Base-by-base conservation (phyloP, 306 rosid genomes). In the Casuarina cunninghamiana region DNA sequence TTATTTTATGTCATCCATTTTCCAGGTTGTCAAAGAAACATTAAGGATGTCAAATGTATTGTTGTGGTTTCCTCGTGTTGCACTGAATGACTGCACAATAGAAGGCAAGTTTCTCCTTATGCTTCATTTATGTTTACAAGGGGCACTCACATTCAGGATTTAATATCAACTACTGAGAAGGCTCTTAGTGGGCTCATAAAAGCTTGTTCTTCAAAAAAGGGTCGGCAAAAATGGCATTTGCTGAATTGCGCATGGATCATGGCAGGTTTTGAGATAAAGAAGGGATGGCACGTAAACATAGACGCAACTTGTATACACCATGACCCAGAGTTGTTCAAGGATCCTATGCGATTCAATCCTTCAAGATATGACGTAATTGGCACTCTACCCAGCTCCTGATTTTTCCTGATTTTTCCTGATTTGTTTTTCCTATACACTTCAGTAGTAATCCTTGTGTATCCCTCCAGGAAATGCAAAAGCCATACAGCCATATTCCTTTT, bases 211-310 rank as follows among this genome's bases (percentile, higher is more conserved):
- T 26, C 32, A 26, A 26, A 26, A 21, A 26, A 26, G 32, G 32
- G 32, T 26, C 32, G 32, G 1, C 32, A 1, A 26, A 26, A 26
- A 26, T 26, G 32, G 32, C 32, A 26, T 1, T 26, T 26, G 32
- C 32, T 26, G 32, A 26, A 26, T 26, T 26, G 32, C 0, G 32
- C 32, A 1, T 26, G 32, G 32, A 10, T 8, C 16, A 21, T 67
- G 53, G 82, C 91, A 91, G 92, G 94, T 66, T 73, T 83, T 80
- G 78, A 85, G 53, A 83, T 89, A 83, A 88, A 82, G 86, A 86
- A 86, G 83, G 97, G 97, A 21, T 91, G 97, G 94, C 92, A 89
- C 50, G 91, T 84, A 61, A 88, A 91, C 86, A 76, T 91, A 6
- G 97, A 91, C 38, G 88, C 90, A 71, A 86, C 97, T 72, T 82